These are phyloP conservation scores for Candida alai DNA, from an alignment of 805 yeast genomes.

Conservation along the genomic window DNA sequence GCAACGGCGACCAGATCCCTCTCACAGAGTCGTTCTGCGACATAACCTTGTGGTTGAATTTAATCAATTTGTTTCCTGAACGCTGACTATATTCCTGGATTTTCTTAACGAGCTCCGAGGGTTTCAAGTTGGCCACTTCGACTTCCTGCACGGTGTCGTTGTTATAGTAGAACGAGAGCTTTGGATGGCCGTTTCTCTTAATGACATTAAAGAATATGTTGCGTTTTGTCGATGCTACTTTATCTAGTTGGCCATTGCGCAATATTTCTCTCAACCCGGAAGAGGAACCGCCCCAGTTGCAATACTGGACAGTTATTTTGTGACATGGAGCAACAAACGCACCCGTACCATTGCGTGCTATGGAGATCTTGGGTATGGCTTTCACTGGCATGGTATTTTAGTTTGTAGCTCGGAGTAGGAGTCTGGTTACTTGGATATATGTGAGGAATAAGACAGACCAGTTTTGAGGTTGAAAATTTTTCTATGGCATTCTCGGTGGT, in stretches of 20 bases:
- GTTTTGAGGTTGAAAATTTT: no score
- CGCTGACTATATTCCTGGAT: conserved; percentile 61
- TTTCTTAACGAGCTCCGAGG: conserved; percentile 60
- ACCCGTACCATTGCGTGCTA: conserved; percentile 73
- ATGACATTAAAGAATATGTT: conserved; percentile 68
- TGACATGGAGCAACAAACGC: conserved; percentile 73
- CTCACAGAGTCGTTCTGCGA: conserved; percentile 81
- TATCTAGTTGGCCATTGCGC: conserved; percentile 43
- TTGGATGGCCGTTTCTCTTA: conserved; percentile 80
- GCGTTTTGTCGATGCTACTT: conserved; percentile 58
- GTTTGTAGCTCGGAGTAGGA: no score
- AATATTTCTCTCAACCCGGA: conserved; percentile 75
- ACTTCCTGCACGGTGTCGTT: conserved; percentile 40
- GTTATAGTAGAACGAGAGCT: conserved; percentile 40
- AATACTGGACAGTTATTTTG: conserved; percentile 70
- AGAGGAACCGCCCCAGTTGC: conserved; percentile 96
- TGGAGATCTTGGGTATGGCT: conserved; percentile 55
- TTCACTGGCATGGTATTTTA: conserved; percentile 56
- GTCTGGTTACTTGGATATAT: no score
- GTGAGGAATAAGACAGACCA: no score
- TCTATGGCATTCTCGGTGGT: no score
- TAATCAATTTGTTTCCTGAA: conserved; percentile 62
- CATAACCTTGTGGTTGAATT: conserved; percentile 69
- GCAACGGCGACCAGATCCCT: conserved; percentile 98
- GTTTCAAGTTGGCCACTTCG: conserved; percentile 71